phyloP scores from a whole-genome alignment of 2,329 filamentous ascomycete genomes.

The Ustilaginoidea virens region DNA sequence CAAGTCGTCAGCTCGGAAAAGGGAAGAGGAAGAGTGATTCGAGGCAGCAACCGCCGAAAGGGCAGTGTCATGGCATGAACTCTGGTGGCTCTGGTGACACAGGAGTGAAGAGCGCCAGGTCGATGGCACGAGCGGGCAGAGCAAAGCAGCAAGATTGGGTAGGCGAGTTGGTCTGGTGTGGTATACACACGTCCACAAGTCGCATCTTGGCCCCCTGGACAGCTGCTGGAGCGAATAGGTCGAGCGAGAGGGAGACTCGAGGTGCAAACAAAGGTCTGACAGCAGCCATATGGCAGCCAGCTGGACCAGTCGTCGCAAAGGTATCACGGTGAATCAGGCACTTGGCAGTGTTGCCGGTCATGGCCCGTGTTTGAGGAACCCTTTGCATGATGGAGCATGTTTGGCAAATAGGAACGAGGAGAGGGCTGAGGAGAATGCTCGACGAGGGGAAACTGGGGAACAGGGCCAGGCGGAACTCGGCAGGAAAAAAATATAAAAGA shows the following conservation, averaged over 20 bases:
- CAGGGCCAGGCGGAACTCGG: no score
- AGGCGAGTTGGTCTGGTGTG: no score
- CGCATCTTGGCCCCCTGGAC: not conserved
- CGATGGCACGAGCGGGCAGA: not conserved
- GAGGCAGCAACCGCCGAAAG: no score
- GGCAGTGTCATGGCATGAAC: no score
- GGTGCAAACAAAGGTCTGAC: slow-evolving; percentile 1
- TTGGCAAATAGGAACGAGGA: no score
- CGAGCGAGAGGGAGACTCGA: not conserved
- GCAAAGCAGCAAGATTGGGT: slow-evolving; percentile 1
- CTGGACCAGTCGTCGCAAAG: slow-evolving; percentile 2
- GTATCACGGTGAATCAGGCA: slow-evolving; percentile 3
- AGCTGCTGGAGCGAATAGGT: not conserved
- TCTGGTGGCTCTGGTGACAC: not conserved
- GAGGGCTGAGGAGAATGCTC: no score
- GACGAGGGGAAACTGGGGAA: no score
- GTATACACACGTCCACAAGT: no score
- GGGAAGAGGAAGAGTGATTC: no score
- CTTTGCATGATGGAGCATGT: no score
- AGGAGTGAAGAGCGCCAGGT: not conserved
- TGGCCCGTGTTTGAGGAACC: slow-evolving; percentile 4
- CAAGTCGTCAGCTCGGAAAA: no score
- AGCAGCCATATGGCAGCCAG: slow-evolving; percentile 2
- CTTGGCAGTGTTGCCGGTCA: slow-evolving; percentile 2
- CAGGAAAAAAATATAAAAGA: no score